Conservation (phyloP, 2,329 filamentous ascomycete species). For the Amauroascus verrucosus region DNA sequence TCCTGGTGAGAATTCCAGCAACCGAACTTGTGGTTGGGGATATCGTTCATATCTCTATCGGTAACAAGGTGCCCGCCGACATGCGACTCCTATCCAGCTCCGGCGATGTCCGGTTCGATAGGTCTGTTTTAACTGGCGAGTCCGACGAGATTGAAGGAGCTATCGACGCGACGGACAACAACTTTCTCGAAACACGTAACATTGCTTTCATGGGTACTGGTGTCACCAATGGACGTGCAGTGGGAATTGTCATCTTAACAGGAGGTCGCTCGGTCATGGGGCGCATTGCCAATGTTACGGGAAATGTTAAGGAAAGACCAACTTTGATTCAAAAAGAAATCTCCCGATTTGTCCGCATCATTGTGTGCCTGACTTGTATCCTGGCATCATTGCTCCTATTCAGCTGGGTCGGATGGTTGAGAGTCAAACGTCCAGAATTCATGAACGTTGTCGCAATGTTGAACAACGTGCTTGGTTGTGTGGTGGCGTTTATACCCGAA, state of each 20-base stretch:
- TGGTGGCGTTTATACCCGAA: conserved; percentile 70
- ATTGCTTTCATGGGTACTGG: conserved; percentile 70
- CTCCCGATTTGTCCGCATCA: conserved; percentile 59
- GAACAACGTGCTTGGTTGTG: conserved; percentile 61
- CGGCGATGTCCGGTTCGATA: conserved; percentile 62
- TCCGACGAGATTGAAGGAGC: conserved; percentile 56
- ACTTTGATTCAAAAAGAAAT: conserved; percentile 65
- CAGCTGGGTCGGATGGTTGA: conserved; percentile 57
- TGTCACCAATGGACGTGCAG: conserved; percentile 59
- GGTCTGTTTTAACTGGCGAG: conserved; percentile 64
- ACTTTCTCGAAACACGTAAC: conserved; percentile 67
- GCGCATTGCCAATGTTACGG: conserved; percentile 62
- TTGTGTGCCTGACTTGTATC: conserved; percentile 55
- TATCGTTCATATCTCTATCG: conserved; percentile 56
- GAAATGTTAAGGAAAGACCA: conserved; percentile 56
- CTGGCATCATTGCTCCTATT: conserved; percentile 47
- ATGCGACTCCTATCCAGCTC: conserved; percentile 60
- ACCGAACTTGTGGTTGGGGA: conserved; percentile 64
- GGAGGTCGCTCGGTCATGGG: conserved; percentile 66
- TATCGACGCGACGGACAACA: conserved; percentile 55
- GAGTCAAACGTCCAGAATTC: conserved; percentile 54
- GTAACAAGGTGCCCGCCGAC: conserved; percentile 67
- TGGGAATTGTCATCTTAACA: conserved; percentile 60
- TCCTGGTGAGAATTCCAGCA: conserved; percentile 43
- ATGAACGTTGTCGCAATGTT: conserved; percentile 64